Percentiles rank a stretch among this genome's conserved stretches.
Evolutionary conservation across 768 basidiomycete species (phyloP).

Genomic region (Naganishia vaughanmartiniae): DNA sequence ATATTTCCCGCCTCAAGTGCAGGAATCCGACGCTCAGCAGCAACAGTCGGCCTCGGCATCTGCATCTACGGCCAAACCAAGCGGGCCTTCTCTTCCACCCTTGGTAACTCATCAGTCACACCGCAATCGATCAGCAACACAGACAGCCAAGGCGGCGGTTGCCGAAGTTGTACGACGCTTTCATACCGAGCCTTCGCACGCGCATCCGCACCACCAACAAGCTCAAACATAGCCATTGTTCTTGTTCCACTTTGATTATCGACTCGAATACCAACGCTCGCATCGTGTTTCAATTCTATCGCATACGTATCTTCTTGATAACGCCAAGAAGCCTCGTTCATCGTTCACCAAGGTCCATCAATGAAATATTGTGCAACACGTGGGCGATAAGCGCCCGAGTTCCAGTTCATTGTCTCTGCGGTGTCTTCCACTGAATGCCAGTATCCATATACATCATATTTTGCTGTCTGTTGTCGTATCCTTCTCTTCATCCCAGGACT

Average conservation of each 20-base stretch:
- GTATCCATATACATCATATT: too few species aligned
- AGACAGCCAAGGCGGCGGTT: conserved; percentile 52
- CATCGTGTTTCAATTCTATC: too few species aligned
- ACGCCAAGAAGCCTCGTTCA: too few species aligned
- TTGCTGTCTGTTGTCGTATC: neutral
- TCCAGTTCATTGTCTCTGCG: too few species aligned
- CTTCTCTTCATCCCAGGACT: neutral
- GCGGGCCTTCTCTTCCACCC: conserved; percentile 2
- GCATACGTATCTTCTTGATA: too few species aligned
- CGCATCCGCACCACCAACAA: conserved; percentile 11
- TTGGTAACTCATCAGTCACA: conserved; percentile 18
- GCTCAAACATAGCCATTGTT: neutral
- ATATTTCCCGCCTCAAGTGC: conserved; percentile 12
- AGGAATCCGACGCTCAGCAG: neutral
- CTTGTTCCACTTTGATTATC: neutral
- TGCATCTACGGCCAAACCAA: neutral
- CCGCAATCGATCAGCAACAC: conserved; percentile 41
- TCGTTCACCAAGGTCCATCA: too few species aligned
- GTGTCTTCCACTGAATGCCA: too few species aligned
- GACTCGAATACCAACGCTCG: too few species aligned
- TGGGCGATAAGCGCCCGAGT: too few species aligned
- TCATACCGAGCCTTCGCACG: conserved; percentile 35
- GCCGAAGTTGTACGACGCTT: conserved; percentile 51
- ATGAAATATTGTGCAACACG: too few species aligned
- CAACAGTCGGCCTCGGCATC: neutral